Evolutionary conservation across 1,139 yeast genomes (phyloP), one percentile per base, ranked within the genome.

Genomic region (Taphrina populina): DNA sequence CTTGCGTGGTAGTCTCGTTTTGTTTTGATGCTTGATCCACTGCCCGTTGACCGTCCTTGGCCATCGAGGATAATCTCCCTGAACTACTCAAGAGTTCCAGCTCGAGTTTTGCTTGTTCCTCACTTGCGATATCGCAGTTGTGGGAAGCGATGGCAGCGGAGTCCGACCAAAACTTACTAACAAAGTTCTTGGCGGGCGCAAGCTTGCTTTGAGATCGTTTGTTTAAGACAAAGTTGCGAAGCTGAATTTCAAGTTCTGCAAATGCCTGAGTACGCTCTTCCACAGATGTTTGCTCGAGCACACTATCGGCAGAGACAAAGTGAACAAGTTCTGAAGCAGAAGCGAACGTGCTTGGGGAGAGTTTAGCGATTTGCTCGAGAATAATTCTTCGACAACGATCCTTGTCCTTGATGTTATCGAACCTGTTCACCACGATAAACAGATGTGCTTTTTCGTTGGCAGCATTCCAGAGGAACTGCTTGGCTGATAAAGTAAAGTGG

Each of bases 261-360:
- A 92, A 90, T 34, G 64, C 62, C 30, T 62, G 64, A 26, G 68
- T 65, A 40, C 65, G 67, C 8, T 60, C 59, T 10, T 58, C 60
- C 35, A 61, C 64, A 1, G 29, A 21, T 24, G 56, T 55, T n/a
- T 49, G 55, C 34, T 54, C 59, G 20, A 55, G 58, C 30, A 67
- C 74, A 26, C 67, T 76, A 43, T 68, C 76, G 40, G 69, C 77
- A 35, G 94, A 82, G 2, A 94, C 87, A 70, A 92, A 94, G 68
- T 94, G 98, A n/a, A 94, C 94, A 71, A 92, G 90, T 41, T 90
- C 95, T 15, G 77, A 73, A 0, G 96, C 81, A 64, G 84, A 88
- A 66, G 90, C 88, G 65, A 84, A 83, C 0, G 96, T 86, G 63
- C 88, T 95, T 0, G 98, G 98, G 0, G 96, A 85, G 56, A 94